A percentile compares a stretch with the other conserved stretches of the same genome.
Conservation (phyloP, 805 yeast genomes). For the Starmerella vaccinii region DNA sequence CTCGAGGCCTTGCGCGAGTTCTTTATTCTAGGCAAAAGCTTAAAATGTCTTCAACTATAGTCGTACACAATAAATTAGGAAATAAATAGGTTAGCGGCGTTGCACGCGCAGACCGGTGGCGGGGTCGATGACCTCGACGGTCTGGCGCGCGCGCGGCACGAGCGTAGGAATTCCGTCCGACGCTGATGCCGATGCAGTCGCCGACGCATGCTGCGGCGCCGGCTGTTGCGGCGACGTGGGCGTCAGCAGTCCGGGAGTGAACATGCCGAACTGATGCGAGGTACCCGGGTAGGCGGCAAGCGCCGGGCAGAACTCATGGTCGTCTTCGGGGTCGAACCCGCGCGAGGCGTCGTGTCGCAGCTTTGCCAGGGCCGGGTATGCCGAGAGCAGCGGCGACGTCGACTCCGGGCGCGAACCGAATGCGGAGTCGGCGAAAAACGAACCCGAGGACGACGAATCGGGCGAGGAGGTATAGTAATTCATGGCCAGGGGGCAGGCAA, state of each 20-base stretch:
- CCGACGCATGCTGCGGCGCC: neutral
- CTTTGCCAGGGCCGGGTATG: slow-evolving; percentile 24
- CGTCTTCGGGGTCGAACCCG: slow-evolving; percentile 63
- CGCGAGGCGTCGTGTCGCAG: slow-evolving; percentile 41
- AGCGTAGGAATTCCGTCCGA: slow-evolving; percentile 15
- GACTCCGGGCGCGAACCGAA: slow-evolving; percentile 25
- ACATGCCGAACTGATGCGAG: neutral
- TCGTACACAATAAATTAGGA: slow-evolving; percentile 1
- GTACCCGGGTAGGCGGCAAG: slow-evolving; percentile 16
- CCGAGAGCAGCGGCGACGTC: slow-evolving; percentile 27
- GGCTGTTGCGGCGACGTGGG: neutral
- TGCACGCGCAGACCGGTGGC: slow-evolving; percentile 27
- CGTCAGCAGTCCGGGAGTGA: neutral
- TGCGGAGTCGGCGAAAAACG: slow-evolving; percentile 17
- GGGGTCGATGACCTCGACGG: slow-evolving; percentile 26
- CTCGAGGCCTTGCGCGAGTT: too few species aligned
- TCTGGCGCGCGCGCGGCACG: slow-evolving; percentile 18
- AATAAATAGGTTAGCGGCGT: slow-evolving; percentile 13
- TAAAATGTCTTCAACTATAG: slow-evolving; percentile 1
- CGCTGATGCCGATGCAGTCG: slow-evolving; percentile 3
- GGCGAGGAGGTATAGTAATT: slow-evolving; percentile 22
- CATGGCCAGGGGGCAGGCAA: slow-evolving; percentile 14
- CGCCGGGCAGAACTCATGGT: slow-evolving; percentile 57
- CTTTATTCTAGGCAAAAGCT: neutral
- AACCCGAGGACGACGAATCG: slow-evolving; percentile 21